Percentiles rank a stretch among this genome's conserved stretches.
phyloP scores from a whole-genome alignment of 179 eudicot species.

The Spergularia azorica region DNA sequence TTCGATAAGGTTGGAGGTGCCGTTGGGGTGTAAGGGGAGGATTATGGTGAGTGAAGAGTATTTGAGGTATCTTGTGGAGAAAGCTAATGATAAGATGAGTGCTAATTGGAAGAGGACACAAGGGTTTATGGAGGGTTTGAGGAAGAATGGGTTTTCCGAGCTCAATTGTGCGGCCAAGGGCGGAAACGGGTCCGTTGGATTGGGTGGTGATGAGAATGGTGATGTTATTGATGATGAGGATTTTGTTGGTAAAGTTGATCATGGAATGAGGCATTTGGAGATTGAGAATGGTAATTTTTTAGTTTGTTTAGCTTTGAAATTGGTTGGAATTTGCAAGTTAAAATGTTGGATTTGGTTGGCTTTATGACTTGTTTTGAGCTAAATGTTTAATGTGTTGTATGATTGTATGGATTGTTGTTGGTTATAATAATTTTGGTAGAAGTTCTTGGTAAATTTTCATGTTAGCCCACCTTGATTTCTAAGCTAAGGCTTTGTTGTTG shows the following conservation, averaged over 20 bases:
- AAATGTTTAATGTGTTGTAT: neutral
- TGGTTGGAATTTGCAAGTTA: neutral
- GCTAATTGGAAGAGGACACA: slow-evolving; percentile 76
- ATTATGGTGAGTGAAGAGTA: slow-evolving; percentile 66
- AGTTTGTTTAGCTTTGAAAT: neutral
- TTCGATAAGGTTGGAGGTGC: slow-evolving; percentile 89
- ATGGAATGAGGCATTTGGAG: slow-evolving; percentile 17
- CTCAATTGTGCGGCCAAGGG: slow-evolving; percentile 13
- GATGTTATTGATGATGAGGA: slow-evolving; percentile 28
- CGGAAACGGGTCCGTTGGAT: slow-evolving; percentile 20
- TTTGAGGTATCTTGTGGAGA: slow-evolving; percentile 60
- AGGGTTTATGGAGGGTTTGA: slow-evolving; percentile 55
- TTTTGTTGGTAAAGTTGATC: slow-evolving; percentile 19
- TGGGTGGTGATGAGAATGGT: neutral
- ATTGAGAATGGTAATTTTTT: slow-evolving; percentile 25
- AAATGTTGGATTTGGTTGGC: neutral
- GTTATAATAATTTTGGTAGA: neutral
- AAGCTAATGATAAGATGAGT: slow-evolving; percentile 90
- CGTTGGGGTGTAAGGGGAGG: slow-evolving; percentile 57
- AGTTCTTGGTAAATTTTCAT: neutral
- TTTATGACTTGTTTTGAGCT: neutral
- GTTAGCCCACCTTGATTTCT: neutral
- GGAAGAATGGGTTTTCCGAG: slow-evolving; percentile 52
- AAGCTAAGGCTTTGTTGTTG: neutral
- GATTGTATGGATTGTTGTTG: slow-evolving; percentile 17